Evolutionary conservation across 2,329 filamentous ascomycete species (phyloP).

Genomic region (Penicillium sp.): DNA sequence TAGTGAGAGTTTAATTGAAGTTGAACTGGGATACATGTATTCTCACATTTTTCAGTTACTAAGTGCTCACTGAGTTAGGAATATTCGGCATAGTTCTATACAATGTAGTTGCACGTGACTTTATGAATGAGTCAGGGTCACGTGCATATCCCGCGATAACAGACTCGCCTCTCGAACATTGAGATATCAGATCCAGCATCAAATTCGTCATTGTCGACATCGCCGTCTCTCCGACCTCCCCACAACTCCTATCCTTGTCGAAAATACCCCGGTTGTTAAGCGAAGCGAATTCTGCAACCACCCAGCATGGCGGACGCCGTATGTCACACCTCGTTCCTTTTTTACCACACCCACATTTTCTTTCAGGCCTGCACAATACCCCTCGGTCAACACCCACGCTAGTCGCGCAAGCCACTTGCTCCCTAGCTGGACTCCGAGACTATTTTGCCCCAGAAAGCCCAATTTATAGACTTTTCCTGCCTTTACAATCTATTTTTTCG

Average conservation of each 20-base stretch:
- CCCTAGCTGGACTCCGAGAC: background rate
- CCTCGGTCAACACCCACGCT: conserved; percentile 25
- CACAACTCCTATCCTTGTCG: background rate
- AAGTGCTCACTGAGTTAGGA: too few species aligned
- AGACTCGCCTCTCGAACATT: conserved; percentile 16
- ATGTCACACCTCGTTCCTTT: conserved; percentile 40
- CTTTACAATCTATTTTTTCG: conserved; percentile 1
- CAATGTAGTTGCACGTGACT: background rate
- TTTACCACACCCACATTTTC: conserved; percentile 45
- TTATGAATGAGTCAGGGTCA: conserved; percentile 18
- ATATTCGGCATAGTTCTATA: background rate
- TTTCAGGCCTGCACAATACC: conserved; percentile 32
- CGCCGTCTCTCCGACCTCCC: conserved; percentile 1
- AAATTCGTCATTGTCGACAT: conserved; percentile 19
- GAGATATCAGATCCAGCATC: conserved; percentile 20
- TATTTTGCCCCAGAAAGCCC: background rate
- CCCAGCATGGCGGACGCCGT: conserved; percentile 44
- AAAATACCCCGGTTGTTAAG: conserved; percentile 12
- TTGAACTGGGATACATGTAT: too few species aligned
- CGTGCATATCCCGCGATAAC: conserved; percentile 25
- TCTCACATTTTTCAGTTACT: background rate
- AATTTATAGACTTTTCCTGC: background rate
- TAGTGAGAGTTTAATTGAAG: too few species aligned
- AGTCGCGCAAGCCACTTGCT: conserved; percentile 16
- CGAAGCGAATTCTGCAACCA: conserved; percentile 11